Evolutionary conservation across 208 protist genomes (phyloP).

Genomic region (Leishmania amazonensis): DNA sequence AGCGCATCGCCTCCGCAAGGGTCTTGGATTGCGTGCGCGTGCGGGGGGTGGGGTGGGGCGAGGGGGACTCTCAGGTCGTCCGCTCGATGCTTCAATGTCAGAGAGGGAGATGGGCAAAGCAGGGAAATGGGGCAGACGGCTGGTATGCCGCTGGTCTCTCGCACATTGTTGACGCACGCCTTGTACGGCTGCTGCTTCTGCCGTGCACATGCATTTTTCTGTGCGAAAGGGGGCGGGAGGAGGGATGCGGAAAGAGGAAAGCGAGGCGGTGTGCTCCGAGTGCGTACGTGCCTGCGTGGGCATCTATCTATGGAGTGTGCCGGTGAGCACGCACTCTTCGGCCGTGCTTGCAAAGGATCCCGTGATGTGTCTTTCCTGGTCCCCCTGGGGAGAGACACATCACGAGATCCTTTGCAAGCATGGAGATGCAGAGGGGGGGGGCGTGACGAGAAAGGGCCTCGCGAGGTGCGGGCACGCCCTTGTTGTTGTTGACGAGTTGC

Average conservation of each 20-base stretch:
- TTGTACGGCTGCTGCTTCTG: not conserved
- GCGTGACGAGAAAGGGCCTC: not conserved
- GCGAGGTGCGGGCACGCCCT: not conserved
- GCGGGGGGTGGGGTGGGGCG: not conserved
- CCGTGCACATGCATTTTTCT: not conserved
- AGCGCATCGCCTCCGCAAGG: slow-evolving; percentile 48
- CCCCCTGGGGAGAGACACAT: not conserved
- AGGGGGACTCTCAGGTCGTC: not conserved
- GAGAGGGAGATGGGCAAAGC: not conserved
- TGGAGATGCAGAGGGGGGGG: not conserved
- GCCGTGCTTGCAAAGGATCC: not conserved
- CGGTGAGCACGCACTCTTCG: not conserved
- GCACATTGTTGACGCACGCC: not conserved
- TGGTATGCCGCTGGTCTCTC: not conserved
- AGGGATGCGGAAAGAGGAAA: not conserved
- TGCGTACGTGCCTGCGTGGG: too few relatives aligned
- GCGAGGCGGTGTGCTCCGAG: not conserved
- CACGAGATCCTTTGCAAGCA: not conserved
- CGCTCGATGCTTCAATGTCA: not conserved
- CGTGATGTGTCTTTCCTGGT: not conserved
- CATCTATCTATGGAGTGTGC: not conserved
- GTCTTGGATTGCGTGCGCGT: not conserved
- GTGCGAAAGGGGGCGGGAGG: not conserved
- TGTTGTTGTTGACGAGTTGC: not conserved
- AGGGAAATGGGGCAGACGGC: not conserved